Evolutionary conservation across 2,329 filamentous ascomycete genomes (phyloP).

Genomic region (Chrysoporthe cubensis): DNA sequence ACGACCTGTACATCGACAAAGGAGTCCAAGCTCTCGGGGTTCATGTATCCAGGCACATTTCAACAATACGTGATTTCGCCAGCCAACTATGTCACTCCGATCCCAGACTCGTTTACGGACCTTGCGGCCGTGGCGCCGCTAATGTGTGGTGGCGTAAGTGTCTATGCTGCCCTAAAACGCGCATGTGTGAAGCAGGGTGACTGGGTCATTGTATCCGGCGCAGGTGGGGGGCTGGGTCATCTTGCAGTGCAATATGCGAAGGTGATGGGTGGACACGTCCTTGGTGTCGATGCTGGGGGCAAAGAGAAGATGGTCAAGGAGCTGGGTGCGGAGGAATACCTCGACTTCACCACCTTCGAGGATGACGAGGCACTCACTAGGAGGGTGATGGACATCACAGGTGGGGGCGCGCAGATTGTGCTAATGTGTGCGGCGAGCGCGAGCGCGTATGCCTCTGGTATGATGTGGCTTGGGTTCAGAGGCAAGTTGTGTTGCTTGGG

Average conservation of each 20-base stretch:
- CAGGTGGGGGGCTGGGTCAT: slow-evolving; percentile 40
- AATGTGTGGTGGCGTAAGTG: slow-evolving; percentile 40
- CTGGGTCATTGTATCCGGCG: slow-evolving; percentile 39
- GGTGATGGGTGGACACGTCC: slow-evolving; percentile 32
- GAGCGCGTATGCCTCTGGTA: slow-evolving; percentile 11
- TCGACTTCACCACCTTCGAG: slow-evolving; percentile 35
- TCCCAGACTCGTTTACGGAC: slow-evolving; percentile 31
- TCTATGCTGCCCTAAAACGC: slow-evolving; percentile 28
- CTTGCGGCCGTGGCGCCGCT: slow-evolving; percentile 35
- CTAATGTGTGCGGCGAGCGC: slow-evolving; percentile 10
- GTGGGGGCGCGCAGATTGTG: slow-evolving; percentile 34
- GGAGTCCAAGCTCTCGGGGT: slow-evolving; percentile 45
- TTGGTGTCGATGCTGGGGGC: slow-evolving; percentile 37
- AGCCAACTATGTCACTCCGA: slow-evolving; percentile 34
- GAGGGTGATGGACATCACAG: slow-evolving; percentile 33
- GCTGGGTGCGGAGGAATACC: slow-evolving; percentile 35
- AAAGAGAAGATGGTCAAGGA: slow-evolving; percentile 30
- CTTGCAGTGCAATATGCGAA: slow-evolving; percentile 40
- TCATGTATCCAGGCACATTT: slow-evolving; percentile 39
- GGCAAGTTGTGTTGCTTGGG: slow-evolving; percentile 12
- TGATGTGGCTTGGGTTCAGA: slow-evolving; percentile 12
- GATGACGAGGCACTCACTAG: slow-evolving; percentile 29
- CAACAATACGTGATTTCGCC: slow-evolving; percentile 40
- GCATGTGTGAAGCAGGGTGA: slow-evolving; percentile 27
- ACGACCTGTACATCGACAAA: slow-evolving; percentile 43